Base-by-base conservation (phyloP, 2,329 filamentous ascomycete species). In the Penicillium polonicum region DNA sequence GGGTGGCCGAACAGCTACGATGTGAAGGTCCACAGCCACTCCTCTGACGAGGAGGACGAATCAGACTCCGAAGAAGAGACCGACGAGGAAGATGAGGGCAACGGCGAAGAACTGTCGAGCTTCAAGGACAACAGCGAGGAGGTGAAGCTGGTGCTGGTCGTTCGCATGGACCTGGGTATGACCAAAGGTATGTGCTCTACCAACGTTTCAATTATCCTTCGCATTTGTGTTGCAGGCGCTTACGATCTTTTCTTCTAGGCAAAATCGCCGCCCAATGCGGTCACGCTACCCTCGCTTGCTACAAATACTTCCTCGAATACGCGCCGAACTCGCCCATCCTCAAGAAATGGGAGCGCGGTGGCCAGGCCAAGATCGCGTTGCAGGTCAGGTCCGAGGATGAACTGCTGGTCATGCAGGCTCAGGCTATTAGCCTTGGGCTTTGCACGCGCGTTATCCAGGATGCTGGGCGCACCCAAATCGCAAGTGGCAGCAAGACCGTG, bases 231-330 rank as follows among this genome's bases (percentile, higher is more conserved):
- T 17, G 31, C 53, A 51, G 13, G 41, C 44, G 49, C 55, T 57
- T 29, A 57, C 31, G 5, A 25, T 23, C 7, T 25, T 4, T 48
- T 61, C 39, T 45, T 35, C 8, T 63, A 96, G 93, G 93, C 69
- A 99, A 99, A 82, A 97, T 97, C 69, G 94, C 91, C 57, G 94
- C 94, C 8, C 94, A 97, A 78, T 93, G 90, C 78, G 90, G 88
- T 49, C 94, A 97, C 76, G 94, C 94, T n/a, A 96, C 93, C 3
- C 87, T 99, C 56, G 92, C 93, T 55, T 97, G 93, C 84, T 99
- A 96, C 86, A 97, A 97, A 79, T 80, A 87, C 58, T 86, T 95
- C 63, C 77, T 85, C 56, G 77, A 80, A 44, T 76, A 79, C 54
- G 79, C 85, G n/a, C 75, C 80, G 3, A 74, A 78, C 52, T 78